Conservation (phyloP, 129 eudicot genomes). For the Lonicera japonica region DNA sequence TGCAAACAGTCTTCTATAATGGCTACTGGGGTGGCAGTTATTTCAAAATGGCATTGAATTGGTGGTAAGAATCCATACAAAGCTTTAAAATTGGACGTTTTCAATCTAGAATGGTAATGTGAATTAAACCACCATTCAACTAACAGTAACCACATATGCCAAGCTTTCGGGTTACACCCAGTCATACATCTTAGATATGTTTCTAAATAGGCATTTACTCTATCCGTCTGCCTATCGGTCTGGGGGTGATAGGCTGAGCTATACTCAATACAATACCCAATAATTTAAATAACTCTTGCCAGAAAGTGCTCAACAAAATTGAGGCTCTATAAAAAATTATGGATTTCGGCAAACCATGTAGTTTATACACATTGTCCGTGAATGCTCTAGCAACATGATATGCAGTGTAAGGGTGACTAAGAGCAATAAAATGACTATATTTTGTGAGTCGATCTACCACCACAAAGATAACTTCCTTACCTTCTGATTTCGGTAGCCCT, state of each 20-base stretch:
- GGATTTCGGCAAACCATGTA: not conserved
- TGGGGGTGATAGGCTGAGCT: not conserved
- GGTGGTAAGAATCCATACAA: not conserved
- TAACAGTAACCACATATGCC: not conserved
- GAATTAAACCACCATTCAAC: conserved; percentile 7
- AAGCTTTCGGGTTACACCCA: not conserved
- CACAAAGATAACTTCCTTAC: too few relatives aligned
- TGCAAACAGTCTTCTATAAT: not conserved
- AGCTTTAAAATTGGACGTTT: not conserved
- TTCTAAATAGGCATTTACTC: not conserved
- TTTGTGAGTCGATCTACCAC: too few relatives aligned
- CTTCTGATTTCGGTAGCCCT: too few relatives aligned
- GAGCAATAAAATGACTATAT: too few relatives aligned
- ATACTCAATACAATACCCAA: not conserved
- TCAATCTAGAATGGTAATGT: not conserved
- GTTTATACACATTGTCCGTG: too few relatives aligned
- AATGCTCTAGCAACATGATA: too few relatives aligned
- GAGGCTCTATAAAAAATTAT: not conserved
- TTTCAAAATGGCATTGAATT: not conserved
- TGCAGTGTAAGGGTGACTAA: too few relatives aligned
- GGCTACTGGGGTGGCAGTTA: not conserved
- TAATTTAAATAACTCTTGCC: not conserved
- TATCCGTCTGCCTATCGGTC: not conserved
- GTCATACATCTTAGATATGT: conserved; percentile 1
- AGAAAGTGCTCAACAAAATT: not conserved